phyloP scores from a whole-genome alignment of 805 yeast species.

The Myxozyma vanderwaltii region DNA sequence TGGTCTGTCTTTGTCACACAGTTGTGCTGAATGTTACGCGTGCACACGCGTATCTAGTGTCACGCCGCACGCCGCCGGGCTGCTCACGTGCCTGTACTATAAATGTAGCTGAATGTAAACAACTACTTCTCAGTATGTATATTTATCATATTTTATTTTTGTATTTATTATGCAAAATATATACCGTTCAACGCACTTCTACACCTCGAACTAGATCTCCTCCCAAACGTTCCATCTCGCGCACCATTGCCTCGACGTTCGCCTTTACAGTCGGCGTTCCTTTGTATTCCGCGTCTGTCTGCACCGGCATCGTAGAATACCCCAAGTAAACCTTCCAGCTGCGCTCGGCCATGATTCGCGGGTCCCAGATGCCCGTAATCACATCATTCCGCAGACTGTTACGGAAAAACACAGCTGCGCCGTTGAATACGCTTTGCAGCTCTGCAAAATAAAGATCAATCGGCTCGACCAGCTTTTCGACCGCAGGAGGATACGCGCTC shows the following conservation, averaged over 20 bases:
- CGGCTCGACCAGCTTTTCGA: constrained; percentile 8
- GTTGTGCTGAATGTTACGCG: background rate
- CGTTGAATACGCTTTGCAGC: constrained; percentile 41
- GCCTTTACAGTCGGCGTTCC: constrained; percentile 32
- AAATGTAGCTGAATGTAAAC: background rate
- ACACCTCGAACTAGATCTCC: constrained; percentile 42
- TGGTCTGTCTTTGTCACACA: constrained; percentile 10
- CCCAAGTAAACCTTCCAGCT: constrained; percentile 82
- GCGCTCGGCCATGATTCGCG: constrained; percentile 57
- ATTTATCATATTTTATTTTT: too few species aligned
- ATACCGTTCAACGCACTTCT: constrained; percentile 5
- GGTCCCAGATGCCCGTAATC: constrained; percentile 80
- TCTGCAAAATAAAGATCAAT: constrained; percentile 22
- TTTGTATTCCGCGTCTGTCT: constrained; percentile 25
- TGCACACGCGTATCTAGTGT: background rate
- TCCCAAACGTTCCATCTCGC: constrained; percentile 58
- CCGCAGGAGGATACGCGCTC: constrained; percentile 15
- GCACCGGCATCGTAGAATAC: constrained; percentile 64
- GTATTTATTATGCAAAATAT: too few species aligned
- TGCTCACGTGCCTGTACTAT: background rate
- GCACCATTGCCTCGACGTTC: constrained; percentile 52
- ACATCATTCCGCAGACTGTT: constrained; percentile 60
- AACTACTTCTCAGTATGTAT: too few species aligned
- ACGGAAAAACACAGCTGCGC: constrained; percentile 68
- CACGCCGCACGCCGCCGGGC: background rate